These are phyloP conservation scores for Globisporangium spinosum DNA, from an alignment of 352 stramenopile genomes.

Conservation along the genomic window DNA sequence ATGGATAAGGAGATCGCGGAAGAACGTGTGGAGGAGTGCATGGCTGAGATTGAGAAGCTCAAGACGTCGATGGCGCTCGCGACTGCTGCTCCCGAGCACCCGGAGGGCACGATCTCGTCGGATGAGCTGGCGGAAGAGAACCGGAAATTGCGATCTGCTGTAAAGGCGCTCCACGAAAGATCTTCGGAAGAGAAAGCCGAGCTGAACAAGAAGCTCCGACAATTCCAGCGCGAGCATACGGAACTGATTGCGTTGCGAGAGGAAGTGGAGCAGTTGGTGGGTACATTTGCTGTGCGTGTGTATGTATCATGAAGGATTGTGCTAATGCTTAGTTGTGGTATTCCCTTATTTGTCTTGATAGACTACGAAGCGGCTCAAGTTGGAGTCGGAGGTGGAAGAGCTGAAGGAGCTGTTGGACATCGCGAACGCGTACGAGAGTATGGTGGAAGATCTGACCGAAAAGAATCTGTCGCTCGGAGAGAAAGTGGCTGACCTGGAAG, in stretches of 20 bases:
- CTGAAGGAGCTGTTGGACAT: constrained; percentile 86
- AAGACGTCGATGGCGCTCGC: constrained; percentile 58
- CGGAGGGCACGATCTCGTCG: constrained; percentile 22
- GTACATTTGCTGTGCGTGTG: background rate
- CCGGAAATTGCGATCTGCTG: constrained; percentile 69
- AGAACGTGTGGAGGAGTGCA: constrained; percentile 70
- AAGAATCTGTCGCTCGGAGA: constrained; percentile 86
- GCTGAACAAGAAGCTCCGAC: constrained; percentile 73
- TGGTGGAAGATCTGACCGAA: constrained; percentile 87
- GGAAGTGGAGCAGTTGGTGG: constrained; percentile 68
- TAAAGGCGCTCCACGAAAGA: constrained; percentile 85
- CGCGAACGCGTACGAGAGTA: constrained; percentile 83
- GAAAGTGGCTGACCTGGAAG: constrained; percentile 72
- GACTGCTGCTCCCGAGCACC: constrained; percentile 36
- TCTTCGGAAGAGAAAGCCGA: constrained; percentile 76
- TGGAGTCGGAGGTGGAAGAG: constrained; percentile 73
- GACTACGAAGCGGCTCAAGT: constrained; percentile 47
- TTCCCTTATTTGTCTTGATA: constrained; percentile 15
- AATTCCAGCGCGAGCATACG: constrained; percentile 66
- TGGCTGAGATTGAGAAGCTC: constrained; percentile 70
- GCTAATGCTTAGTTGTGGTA: background rate
- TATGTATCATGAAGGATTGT: background rate
- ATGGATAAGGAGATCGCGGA: constrained; percentile 89
- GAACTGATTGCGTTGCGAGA: constrained; percentile 61
- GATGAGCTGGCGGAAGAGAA: constrained; percentile 75